Conservation (phyloP, 176 grass and related monocot species). For the Oryza rufipogon region DNA sequence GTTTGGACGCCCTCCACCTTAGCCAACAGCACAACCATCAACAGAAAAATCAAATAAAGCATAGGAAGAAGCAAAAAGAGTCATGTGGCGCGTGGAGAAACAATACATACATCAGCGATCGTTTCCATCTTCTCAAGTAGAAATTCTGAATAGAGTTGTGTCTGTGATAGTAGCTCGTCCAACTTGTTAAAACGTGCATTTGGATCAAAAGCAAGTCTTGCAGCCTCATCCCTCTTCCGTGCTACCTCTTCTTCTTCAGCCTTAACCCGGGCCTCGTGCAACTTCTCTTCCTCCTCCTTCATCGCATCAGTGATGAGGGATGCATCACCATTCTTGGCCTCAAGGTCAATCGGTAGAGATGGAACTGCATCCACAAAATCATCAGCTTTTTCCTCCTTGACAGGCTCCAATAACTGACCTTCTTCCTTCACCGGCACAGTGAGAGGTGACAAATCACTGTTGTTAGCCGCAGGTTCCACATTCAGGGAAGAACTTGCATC, state of each 20-base stretch:
- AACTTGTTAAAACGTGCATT: conserved; percentile 74
- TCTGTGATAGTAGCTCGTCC: conserved; percentile 85
- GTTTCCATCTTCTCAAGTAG: conserved; percentile 96
- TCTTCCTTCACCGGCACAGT: conserved; percentile 32
- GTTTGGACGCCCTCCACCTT: conserved; percentile 48
- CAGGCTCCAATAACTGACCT: conserved; percentile 4
- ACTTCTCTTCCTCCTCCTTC: conserved; percentile 72
- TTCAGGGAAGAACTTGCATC: conserved; percentile 38
- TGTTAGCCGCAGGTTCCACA: conserved; percentile 21
- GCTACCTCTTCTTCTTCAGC: conserved; percentile 55
- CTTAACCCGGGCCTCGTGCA: conserved; percentile 52
- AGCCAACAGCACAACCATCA: conserved; percentile 31
- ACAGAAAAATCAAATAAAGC: neutral
- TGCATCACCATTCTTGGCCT: conserved; percentile 75
- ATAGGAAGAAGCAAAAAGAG: neutral
- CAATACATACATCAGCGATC: conserved; percentile 61
- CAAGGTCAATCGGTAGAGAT: conserved; percentile 56
- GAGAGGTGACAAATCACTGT: neutral
- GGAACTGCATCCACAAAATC: conserved; percentile 12
- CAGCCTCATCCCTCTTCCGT: conserved; percentile 49
- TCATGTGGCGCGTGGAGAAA: neutral
- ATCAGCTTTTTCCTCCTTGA: conserved; percentile 27
- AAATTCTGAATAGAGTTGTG: conserved; percentile 87
- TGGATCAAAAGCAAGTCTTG: conserved; percentile 44
- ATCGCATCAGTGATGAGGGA: conserved; percentile 74